Evolutionary conservation across 352 stramenopile species (phyloP), one percentile per base, ranked within the genome.

Genomic region (Phytophthora nicotianae): DNA sequence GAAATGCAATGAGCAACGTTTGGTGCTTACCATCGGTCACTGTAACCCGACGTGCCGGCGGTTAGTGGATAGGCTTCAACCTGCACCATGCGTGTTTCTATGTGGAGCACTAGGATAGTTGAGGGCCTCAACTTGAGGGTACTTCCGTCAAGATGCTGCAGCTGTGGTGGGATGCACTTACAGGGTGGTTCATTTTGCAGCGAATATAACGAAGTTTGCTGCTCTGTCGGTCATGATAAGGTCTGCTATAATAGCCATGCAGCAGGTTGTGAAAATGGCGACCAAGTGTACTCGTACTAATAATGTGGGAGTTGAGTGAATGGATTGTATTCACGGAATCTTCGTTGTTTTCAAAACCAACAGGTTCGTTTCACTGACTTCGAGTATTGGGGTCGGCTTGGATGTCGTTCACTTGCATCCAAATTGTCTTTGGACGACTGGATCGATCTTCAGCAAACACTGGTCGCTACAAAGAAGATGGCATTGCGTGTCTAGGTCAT

Each of bases 61-160:
- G 50, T 60, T 23, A 20, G 61, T 65, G 58, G 58, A 65, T 61
- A 65, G 50, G 17, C 58, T 65, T 65, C 42, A 26, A 50, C 43
- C 29, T 35, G 29, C 29, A 47, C 23, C 27, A 47, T 32, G 19
- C 53, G 58, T 50, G 48, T 65, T 24, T 53, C 24, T 61, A 29
- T 65, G 37, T 24, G 38, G 38, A 23, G 17, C 38, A 11, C 38
- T 45, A 45, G 29, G 7, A 35, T 35, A 10, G 10, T 35, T 35
- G 29, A 35, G 29, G 29, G 6, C 29, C 5, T 8, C 8, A 32
- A n/a, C n/a, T n/a, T n/a, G n/a, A n/a, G n/a, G n/a, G n/a, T n/a
- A 29, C 24, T 35, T 35, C 6, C 7, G 29, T 35, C 29, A 35
- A 16, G 29, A 35, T 35, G 10, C 29, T 9, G 7, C 7, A 13